Base-by-base conservation (phyloP, 2,329 filamentous ascomycete genomes). In the Hirsutella rhossiliensis region DNA sequence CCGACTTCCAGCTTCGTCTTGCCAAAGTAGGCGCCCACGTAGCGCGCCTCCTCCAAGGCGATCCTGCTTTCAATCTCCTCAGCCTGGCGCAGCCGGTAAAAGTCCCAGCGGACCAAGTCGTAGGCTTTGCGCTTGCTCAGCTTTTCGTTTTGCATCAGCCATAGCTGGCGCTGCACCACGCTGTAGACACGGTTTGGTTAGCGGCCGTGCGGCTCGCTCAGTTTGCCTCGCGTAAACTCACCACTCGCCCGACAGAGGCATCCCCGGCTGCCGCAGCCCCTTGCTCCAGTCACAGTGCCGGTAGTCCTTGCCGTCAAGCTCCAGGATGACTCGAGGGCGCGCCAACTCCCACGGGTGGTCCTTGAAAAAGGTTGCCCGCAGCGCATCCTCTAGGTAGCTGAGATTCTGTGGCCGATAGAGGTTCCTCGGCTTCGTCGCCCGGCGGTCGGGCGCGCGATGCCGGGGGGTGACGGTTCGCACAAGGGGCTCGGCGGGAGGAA, bases 291-390 rank as follows among this genome's bases (percentile, higher is more conserved):
- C 79, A 55, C 79, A 80, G 44, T 67, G 71, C 60, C 82, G 77
- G 42, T 78, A 71, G 58, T 98, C 90, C 59, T 83, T 84, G 43
- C 92, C 92, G 56, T 90, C 84, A 53, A 80, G 71, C 66, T 98
- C 92, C 11, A 97, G 67, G 40, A 98, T 71, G 46, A 95, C 73
- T 53, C 87, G 76, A 44, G 92, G 92, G 49, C 90, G 76, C 17
- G 92, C 92, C 58, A 98, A 69, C 66, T 98, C 92, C 92, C 92
- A 98, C 5, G 92, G 92, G 61, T 98, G 92, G 62, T 98, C 90
- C 57, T 75, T 79, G 69, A 86, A 98, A 68, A 97, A 98, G 27
- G 81, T 78, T 52, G 67, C 72, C 50, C 92, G 82, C 56, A 98
- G 71, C 47, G 68, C 65, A 64, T 98, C 92, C 62, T 98, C 92